Base-by-base conservation (phyloP, 2,329 filamentous ascomycete species). In the Epichloe typhina region DNA sequence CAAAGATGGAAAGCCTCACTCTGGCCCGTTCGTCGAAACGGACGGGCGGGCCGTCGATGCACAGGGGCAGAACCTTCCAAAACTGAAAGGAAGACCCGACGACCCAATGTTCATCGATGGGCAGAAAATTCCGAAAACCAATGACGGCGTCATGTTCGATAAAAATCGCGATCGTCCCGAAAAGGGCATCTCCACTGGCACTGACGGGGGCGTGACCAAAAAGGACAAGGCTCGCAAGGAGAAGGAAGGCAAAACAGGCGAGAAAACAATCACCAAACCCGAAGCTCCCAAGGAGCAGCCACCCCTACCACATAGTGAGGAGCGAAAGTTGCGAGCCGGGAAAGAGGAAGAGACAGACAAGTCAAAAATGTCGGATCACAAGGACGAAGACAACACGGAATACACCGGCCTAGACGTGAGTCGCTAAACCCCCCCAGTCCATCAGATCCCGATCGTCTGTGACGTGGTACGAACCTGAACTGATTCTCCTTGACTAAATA, bases 71-170 rank as follows among this genome's bases (percentile, higher is more conserved):
- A 64, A 69, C 26, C 61, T 72, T 15, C 70, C 75, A 2, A 58
- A 66, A 6, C 62, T 76, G 23, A 74, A 76, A 58, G 73, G 75
- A 52, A 69, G 72, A n/a, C 72, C 74, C 1, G 59, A 64, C 37
- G 76, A 80, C 53, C 70, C 72, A 46, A 76, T 73, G 26, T 64
- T 77, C 9, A 65, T 80, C 43, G 76, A 82, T 49, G 80, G 79
- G 57, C 75, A 76, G 61, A 78, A 75, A 65, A 80, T 83, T 21
- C 79, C 80, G 31, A 72, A 80, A 56, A 72, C 71, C 54, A 82
- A 83, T 58, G 81, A 95, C 63, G 88, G 90, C 40, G 88, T 96
- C 52, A 96, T 96, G 91, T 86, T 95, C 62, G 90, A 96, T 66
- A 86, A 84, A 55, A 78, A 86, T 63, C 76, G 88, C 57, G 70